Evolutionary conservation across 2,329 filamentous ascomycete genomes (phyloP).

Genomic region (Colletotrichum zoysiae): DNA sequence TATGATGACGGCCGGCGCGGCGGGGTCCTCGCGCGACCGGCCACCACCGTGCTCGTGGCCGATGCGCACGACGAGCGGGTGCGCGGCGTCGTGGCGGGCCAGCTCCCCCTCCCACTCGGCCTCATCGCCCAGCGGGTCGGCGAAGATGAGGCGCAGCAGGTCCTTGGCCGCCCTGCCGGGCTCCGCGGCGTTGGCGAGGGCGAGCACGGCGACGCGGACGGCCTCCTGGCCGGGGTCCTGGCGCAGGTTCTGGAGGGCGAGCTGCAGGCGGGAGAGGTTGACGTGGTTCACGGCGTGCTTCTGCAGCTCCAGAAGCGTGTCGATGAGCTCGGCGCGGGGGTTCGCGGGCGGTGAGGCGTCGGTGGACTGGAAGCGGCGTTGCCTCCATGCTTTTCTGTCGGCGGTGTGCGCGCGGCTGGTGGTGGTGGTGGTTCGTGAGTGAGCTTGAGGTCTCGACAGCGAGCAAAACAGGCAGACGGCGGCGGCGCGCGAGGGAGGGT

Average conservation of each 20-base stretch:
- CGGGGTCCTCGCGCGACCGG: constrained; percentile 13
- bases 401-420: background rate
- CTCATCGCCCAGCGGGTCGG: constrained; percentile 74
- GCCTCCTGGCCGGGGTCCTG: constrained; percentile 68
- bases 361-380: constrained; percentile 35
- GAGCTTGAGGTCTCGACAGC: constrained; percentile 20
- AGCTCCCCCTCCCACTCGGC: constrained; percentile 77
- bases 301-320: constrained; percentile 70
- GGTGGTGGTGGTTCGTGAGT: constrained; percentile 14
- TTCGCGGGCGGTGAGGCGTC: constrained; percentile 42
- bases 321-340: constrained; percentile 67
- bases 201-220: constrained; percentile 70
- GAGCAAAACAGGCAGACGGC: constrained; percentile 43
- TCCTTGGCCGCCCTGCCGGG: constrained; percentile 67
- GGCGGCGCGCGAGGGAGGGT: constrained; percentile 27
- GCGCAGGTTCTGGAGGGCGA: constrained; percentile 75
- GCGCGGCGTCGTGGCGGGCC: constrained; percentile 61
- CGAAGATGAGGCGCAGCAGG: constrained; percentile 77
- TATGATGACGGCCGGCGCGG: constrained; percentile 25
- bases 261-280: constrained; percentile 77
- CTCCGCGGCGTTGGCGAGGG: constrained; percentile 55
- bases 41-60: constrained; percentile 20
- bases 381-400: background rate
- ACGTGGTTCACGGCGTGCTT: constrained; percentile 71
- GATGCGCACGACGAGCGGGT: constrained; percentile 72